These are phyloP conservation scores for Fusarium nodosum DNA, from an alignment of 2,329 filamentous ascomycete species.

Conservation along the genomic window DNA sequence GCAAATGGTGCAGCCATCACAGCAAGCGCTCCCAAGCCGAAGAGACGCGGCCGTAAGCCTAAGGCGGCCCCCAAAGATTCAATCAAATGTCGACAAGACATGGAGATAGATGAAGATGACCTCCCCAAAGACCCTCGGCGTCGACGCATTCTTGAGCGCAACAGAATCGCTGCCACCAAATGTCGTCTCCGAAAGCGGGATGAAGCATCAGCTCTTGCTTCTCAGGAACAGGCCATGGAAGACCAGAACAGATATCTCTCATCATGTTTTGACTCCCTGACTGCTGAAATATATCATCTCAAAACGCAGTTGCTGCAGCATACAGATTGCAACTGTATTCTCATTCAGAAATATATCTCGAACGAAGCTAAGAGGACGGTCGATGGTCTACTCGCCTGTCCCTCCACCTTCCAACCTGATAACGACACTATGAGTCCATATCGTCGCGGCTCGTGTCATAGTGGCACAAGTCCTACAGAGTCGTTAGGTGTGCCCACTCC, in stretches of 20 bases:
- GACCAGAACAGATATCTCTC: constrained; percentile 52
- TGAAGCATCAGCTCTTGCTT: constrained; percentile 50
- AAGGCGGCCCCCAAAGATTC: constrained; percentile 36
- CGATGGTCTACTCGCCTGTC: constrained; percentile 39
- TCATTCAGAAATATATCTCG: constrained; percentile 53
- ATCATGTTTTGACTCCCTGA: constrained; percentile 46
- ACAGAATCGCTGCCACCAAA: constrained; percentile 52
- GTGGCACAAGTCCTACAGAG: constrained; percentile 45
- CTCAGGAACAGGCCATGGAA: constrained; percentile 50
- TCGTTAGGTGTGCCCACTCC: constrained; percentile 46
- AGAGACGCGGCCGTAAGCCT: constrained; percentile 49
- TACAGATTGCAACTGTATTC: constrained; percentile 51
- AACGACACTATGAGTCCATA: constrained; percentile 32
- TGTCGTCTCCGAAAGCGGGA: constrained; percentile 52
- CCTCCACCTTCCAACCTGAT: constrained; percentile 34
- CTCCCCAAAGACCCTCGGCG: constrained; percentile 46
- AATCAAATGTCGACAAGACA: constrained; percentile 19
- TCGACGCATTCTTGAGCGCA: constrained; percentile 51
- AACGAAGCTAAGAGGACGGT: constrained; percentile 52
- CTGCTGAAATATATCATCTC: constrained; percentile 50
- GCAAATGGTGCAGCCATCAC: not conserved
- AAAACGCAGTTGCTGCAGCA: constrained; percentile 52
- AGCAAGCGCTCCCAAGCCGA: constrained; percentile 31
- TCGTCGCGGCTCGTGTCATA: constrained; percentile 45
- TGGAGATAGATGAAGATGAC: constrained; percentile 43